A percentile compares a stretch with the other conserved stretches of the same genome.
Conservation (phyloP, 1,284 basidiomycete genomes). For the Papiliotrema nemorosa region DNA sequence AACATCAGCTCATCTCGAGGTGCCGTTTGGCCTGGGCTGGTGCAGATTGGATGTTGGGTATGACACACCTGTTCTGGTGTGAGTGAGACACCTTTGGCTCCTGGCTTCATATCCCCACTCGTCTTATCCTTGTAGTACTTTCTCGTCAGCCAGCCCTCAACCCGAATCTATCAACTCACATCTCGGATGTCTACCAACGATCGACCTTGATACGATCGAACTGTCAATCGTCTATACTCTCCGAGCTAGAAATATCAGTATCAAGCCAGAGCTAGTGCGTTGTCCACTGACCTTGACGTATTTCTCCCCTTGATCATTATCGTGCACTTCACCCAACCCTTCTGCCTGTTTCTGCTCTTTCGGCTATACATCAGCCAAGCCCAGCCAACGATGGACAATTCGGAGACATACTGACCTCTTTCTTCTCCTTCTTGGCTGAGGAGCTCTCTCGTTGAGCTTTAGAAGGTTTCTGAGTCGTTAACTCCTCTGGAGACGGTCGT, state of each 20-base stretch:
- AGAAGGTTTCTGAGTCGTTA: no score
- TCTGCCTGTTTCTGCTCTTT: neutral
- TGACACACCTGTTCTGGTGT: constrained; percentile 61
- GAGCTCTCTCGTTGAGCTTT: neutral
- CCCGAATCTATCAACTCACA: constrained; percentile 29
- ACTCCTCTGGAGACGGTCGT: neutral
- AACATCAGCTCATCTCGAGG: neutral
- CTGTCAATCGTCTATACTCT: constrained; percentile 62
- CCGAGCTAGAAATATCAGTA: constrained; percentile 6
- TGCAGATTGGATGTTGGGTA: neutral
- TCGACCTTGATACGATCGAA: constrained; percentile 67
- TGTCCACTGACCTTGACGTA: constrained; percentile 12
- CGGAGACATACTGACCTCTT: neutral
- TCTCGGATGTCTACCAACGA: constrained; percentile 72
- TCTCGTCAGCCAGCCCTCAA: neutral
- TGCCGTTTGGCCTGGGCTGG: neutral
- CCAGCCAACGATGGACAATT: neutral
- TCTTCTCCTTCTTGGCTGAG: neutral
- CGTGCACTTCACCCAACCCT: constrained; percentile 3
- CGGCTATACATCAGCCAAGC: neutral
- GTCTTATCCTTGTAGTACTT: constrained; percentile 59
- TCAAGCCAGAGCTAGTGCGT: neutral
- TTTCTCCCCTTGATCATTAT: constrained; percentile 5
- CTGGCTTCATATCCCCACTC: constrained; percentile 64
- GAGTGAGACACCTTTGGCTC: constrained; percentile 77